Percentiles rank a stretch among this genome's conserved stretches.
phyloP scores from a whole-genome alignment of 2,329 filamentous ascomycete species.

The Metarhizium brunneum region DNA sequence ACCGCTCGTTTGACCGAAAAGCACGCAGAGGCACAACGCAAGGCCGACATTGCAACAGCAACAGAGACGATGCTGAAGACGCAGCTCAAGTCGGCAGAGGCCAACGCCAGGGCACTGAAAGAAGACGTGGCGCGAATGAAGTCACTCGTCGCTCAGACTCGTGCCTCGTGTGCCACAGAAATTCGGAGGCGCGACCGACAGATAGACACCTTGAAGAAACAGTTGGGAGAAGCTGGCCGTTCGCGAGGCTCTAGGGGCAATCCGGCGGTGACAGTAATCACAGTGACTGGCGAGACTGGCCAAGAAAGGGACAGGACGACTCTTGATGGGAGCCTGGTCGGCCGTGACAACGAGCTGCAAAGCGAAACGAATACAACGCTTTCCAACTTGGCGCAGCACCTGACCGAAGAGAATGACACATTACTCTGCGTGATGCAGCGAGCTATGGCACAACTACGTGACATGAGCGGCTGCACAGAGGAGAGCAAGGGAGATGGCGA shows the following conservation, averaged over 20 bases:
- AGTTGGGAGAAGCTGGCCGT: constrained; percentile 63
- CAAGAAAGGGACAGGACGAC: constrained; percentile 33
- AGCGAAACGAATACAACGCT: constrained; percentile 88
- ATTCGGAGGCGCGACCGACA: constrained; percentile 83
- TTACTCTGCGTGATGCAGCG: constrained; percentile 63
- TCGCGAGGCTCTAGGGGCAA: constrained; percentile 48
- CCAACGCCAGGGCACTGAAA: constrained; percentile 64
- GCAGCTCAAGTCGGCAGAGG: constrained; percentile 66
- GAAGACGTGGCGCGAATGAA: constrained; percentile 78
- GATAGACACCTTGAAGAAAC: constrained; percentile 80
- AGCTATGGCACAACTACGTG: constrained; percentile 61
- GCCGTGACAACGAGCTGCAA: constrained; percentile 58
- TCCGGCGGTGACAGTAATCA: constrained; percentile 47
- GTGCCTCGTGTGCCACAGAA: constrained; percentile 81
- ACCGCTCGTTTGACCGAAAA: constrained; percentile 50
- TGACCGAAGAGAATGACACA: constrained; percentile 88
- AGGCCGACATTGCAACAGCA: constrained; percentile 51
- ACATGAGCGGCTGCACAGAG: constrained; percentile 51
- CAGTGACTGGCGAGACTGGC: constrained; percentile 44
- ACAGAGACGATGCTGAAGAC: constrained; percentile 61
- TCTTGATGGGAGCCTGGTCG: constrained; percentile 12
- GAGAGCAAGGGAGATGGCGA: constrained; percentile 21
- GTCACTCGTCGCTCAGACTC: constrained; percentile 69
- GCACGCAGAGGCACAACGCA: constrained; percentile 44
- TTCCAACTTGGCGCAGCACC: constrained; percentile 68